These are phyloP conservation scores for Citrus sp. DNA, from an alignment of 345 rosid genomes.

Conservation along the genomic window DNA sequence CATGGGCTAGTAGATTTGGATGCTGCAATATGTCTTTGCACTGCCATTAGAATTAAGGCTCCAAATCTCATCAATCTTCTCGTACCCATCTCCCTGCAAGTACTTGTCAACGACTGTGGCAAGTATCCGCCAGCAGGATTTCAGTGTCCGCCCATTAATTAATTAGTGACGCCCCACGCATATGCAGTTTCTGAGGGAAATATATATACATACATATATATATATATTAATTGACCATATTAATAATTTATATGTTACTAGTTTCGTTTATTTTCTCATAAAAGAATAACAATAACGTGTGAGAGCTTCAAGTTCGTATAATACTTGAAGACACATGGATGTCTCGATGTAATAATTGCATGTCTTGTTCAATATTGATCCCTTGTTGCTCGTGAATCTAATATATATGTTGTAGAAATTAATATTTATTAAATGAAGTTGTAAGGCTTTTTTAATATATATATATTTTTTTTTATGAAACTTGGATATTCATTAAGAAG, in stretches of 20 bases:
- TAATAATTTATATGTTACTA: no score
- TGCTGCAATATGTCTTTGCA: conserved; percentile 90
- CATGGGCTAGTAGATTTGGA: conserved; percentile 67
- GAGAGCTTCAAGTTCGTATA: no score
- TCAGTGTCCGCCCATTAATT: conserved; percentile 45
- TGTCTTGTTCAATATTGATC: background rate
- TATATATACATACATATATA: no score
- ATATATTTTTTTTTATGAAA: no score
- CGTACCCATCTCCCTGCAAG: conserved; percentile 72
- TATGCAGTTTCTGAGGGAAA: background rate
- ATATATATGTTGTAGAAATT: background rate
- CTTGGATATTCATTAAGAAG: no score
- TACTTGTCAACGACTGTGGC: conserved; percentile 77
- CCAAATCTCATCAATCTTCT: conserved; percentile 56
- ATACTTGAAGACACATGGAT: background rate
- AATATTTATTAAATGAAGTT: no score
- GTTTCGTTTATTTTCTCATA: no score
- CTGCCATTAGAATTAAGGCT: conserved; percentile 73
- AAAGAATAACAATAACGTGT: no score
- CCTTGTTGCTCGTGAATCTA: background rate
- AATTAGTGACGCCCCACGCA: background rate
- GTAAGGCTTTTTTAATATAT: background rate
- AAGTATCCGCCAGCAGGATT: conserved; percentile 57
- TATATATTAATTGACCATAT: no score
- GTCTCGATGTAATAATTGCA: background rate